phyloP scores from a whole-genome alignment of 495 filamentous ascomycete genomes.

The Trichoderma reesei region DNA sequence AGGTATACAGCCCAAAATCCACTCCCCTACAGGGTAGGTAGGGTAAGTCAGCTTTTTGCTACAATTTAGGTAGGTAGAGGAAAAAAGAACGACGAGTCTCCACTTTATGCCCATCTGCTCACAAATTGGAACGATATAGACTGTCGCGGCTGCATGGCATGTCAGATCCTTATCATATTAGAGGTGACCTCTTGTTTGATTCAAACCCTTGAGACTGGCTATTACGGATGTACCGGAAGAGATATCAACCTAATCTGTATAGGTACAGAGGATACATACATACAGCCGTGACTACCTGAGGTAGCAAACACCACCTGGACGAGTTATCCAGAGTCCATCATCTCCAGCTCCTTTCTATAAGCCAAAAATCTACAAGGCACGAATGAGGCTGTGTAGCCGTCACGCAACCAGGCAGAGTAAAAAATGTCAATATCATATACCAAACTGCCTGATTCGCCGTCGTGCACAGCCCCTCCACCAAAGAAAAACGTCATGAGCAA shows the following conservation, averaged over 20 bases:
- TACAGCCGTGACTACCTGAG: no score
- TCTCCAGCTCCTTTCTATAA: no score
- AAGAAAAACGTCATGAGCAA: neutral
- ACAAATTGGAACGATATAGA: neutral
- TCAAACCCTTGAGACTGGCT: neutral
- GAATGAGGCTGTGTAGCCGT: neutral
- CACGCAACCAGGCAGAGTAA: no score
- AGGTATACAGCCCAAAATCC: no score
- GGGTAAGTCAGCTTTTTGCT: no score
- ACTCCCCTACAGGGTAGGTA: no score
- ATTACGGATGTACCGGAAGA: neutral
- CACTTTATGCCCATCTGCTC: neutral
- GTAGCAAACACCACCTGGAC: no score
- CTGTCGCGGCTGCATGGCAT: neutral
- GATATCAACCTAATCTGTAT: neutral
- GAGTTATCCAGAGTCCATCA: no score
- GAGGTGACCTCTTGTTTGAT: no score
- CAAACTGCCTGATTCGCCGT: no score
- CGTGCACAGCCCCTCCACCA: neutral
- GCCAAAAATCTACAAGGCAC: no score
- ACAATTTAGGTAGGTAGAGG: neutral
- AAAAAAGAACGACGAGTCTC: neutral
- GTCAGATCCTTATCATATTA: slow-evolving; percentile 6
- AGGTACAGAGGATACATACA: neutral
- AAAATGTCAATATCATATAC: no score